Percentiles rank a stretch among this genome's conserved stretches.
phyloP scores from a whole-genome alignment of 164 flowering plant genomes.

The Hamamelis virginiana region DNA sequence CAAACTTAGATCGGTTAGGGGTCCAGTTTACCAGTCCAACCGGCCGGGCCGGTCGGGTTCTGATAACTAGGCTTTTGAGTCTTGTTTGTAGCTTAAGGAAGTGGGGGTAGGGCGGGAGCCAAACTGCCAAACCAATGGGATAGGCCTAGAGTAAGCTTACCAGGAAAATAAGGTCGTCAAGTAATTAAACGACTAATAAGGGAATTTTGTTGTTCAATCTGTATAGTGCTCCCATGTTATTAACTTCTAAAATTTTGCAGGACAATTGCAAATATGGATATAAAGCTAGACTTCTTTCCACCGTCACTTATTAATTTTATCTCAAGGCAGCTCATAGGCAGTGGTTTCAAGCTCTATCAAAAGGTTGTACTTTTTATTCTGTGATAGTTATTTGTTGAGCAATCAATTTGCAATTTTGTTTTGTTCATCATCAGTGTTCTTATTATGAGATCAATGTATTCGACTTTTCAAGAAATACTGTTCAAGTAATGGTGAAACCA shows the following conservation, averaged over 20 bases:
- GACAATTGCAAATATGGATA: slow-evolving; percentile 80
- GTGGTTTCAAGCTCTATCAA: slow-evolving; percentile 78
- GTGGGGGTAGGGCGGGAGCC: not conserved
- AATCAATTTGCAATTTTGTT: not conserved
- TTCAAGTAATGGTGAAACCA: no score
- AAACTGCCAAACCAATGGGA: no score
- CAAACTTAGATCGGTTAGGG: no score
- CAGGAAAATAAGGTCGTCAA: no score
- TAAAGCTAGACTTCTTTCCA: slow-evolving; percentile 85
- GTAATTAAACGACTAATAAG: no score
- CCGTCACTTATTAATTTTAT: slow-evolving; percentile 83
- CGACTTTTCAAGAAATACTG: not conserved
- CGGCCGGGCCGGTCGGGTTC: no score
- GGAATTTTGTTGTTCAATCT: not conserved
- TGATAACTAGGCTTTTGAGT: no score
- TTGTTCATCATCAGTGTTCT: not conserved
- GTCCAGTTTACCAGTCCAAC: no score
- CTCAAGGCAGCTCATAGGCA: slow-evolving; percentile 87
- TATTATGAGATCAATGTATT: not conserved
- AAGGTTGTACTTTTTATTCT: slow-evolving; percentile 49
- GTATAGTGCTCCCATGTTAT: not conserved
- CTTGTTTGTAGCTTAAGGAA: not conserved
- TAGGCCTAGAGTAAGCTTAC: no score
- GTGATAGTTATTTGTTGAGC: not conserved
- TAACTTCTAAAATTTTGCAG: slow-evolving; percentile 38